Base-by-base conservation (phyloP, 2,329 filamentous ascomycete species). In the Sporothrix pallida region DNA sequence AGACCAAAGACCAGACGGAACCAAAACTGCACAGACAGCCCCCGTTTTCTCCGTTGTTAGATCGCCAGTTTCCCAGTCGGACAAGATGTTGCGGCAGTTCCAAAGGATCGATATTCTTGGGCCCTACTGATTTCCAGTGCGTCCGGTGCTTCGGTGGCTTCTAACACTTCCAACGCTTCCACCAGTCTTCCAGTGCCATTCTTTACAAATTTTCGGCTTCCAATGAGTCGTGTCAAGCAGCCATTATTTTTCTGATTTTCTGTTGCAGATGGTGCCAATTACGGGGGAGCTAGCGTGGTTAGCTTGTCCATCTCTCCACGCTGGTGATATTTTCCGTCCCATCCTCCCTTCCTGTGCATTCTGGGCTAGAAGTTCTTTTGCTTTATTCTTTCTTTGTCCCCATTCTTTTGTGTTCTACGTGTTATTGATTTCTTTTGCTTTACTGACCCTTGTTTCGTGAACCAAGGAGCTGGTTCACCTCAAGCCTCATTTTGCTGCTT, bases 1-100 rank as follows among this genome's bases (percentile, higher is more conserved):
- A 68, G 63, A 48, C 20, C 23, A 42, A 52, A 20, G 26, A 56
- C 26, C 46, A 42, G 48, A 69, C 60, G n/a, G n/a, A 9, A 65
- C 37, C 37, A 62, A 46, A 23, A 63, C 48, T 54, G 26, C 67
- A 54, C 26, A 54, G 23, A 69, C 67, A 56, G 31, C 13, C 50
- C 46, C 23, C 15, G 13, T 52, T 26, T 50, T 31, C 65, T 26
- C 46, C 23, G 67, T 44, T 20, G 67, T 70, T 70, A 15, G 67
- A 70, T 70, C 50, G n/a, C 48, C 67, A 44, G 17, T 70, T 69
- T 70, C 31, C 48, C 65, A 69, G 65, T 42, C 65, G 23, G 23
- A 69, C 17, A 52, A 68, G 13, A 50, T 23, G 42, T 13, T 65
- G 60, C 42, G 62, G 17, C 62, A 46, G 60, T 63, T 8, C 58